Evolutionary conservation across 192 early-diverging fungal genomes (phyloP), one percentile per base, ranked within the genome.

Genomic region (Chytriomyces hyalinus): DNA sequence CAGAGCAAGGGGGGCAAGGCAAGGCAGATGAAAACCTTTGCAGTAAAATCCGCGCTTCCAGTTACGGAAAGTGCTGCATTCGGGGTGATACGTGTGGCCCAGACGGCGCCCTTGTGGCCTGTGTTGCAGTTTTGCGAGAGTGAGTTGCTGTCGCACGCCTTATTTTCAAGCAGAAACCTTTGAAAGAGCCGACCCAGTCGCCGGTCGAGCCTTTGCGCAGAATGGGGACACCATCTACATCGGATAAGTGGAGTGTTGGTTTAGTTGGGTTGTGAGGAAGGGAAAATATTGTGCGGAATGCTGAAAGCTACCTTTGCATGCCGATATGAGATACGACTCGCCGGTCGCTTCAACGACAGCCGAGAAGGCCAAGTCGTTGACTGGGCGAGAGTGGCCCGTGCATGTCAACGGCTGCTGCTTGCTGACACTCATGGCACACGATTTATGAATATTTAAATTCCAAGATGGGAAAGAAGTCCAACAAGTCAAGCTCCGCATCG

Each of bases 1-100:
- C 53, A 57, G 5, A n/a, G 20, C 15, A 57, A 57, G 1, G 53
- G 4, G 20, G 53, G 51, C 20, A 28, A 50, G 24, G 50, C 22
- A 86, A 36, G 1, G 36, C 91, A 77, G 88, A 90, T 4, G 15
- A 49, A 50, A 46, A 70, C 76, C 74, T 81, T 81, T 81, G 91
- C 93, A 49, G 93, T 93, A 82, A 95, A 97, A 84, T 97, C 95
- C 26, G 94, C 95, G 1, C 94, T 95, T n/a, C 92, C 95, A 6
- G 95, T 97, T 4, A 95, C 94, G 46, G 94, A 94, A 51, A 87
- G 86, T n/a, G 88, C 81, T 10, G 94, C 90, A 79, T 94, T 92
- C 28, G 87, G 84, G 17, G 87, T 91, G 65, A 97, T 87, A 74
- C 90, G 87, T 43, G 95, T 92, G 68, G 89, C 91, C 95, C 95